Conservation (phyloP, 2,329 filamentous ascomycete species). For the Fusarium succisae region DNA sequence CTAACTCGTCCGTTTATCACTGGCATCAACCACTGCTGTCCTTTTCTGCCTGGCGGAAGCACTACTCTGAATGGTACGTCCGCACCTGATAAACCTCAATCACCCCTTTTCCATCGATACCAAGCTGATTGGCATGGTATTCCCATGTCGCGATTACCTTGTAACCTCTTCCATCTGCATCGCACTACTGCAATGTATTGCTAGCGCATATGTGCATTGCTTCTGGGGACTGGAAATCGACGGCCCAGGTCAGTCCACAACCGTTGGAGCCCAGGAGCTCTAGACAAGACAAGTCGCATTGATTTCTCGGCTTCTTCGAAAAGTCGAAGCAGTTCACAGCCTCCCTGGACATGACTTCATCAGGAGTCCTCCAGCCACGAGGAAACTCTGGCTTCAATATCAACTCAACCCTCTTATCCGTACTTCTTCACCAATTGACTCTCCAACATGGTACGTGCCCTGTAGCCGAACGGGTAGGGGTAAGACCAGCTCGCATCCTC, state of each 20-base stretch:
- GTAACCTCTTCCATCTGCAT: conserved; percentile 31
- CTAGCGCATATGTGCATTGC: conserved; percentile 33
- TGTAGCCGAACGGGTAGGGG: conserved; percentile 29
- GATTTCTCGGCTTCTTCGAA: background rate
- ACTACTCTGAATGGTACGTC: conserved; percentile 17
- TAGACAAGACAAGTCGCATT: background rate
- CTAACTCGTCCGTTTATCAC: conserved; percentile 7
- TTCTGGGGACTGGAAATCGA: conserved; percentile 27
- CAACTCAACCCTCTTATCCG: background rate
- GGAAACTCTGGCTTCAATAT: background rate
- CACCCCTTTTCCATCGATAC: conserved; percentile 32
- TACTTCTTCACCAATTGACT: conserved; percentile 31
- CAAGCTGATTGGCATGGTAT: conserved; percentile 18
- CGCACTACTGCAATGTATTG: conserved; percentile 38
- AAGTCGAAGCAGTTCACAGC: background rate
- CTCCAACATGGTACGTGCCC: conserved; percentile 16
- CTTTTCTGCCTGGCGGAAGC: background rate
- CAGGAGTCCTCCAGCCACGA: background rate
- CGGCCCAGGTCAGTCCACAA: conserved; percentile 27
- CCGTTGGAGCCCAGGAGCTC: background rate
- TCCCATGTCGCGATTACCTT: conserved; percentile 26
- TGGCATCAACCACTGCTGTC: conserved; percentile 10
- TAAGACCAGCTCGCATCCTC: conserved; percentile 33
- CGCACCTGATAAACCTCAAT: conserved; percentile 12
- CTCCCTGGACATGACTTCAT: background rate